Conservation (phyloP, 2,329 filamentous ascomycete species). For the Cladophialophora exuberans region DNA sequence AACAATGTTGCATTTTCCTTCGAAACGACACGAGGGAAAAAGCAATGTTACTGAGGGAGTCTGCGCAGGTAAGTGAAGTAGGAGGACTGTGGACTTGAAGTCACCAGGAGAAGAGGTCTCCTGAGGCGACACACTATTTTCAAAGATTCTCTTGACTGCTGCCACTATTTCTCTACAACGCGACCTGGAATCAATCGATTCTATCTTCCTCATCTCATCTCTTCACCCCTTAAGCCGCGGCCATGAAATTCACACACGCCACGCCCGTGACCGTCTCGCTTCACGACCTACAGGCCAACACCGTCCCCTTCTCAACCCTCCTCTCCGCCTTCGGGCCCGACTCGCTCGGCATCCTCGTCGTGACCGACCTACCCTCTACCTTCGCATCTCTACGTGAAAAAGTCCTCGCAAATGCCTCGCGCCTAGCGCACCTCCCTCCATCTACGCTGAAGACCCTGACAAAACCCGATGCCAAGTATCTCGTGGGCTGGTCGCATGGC, state of each 20-base stretch:
- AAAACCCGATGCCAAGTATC: constrained; percentile 57
- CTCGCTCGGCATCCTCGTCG: constrained; percentile 90
- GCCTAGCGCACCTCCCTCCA: constrained; percentile 78
- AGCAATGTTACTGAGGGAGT: too few relatives aligned
- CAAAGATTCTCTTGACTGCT: too few relatives aligned
- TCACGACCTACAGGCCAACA: constrained; percentile 27
- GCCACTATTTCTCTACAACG: too few relatives aligned
- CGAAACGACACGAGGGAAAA: too few relatives aligned
- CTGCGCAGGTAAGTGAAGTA: too few relatives aligned
- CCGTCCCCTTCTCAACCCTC: constrained; percentile 48
- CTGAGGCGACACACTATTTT: too few relatives aligned
- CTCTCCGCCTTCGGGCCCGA: constrained; percentile 81
- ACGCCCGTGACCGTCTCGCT: constrained; percentile 31
- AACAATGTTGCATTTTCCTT: constrained; percentile 5
- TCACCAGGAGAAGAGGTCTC: too few relatives aligned
- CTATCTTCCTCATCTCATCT: not conserved
- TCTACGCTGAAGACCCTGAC: constrained; percentile 63
- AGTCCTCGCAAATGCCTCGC: constrained; percentile 84
- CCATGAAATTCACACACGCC: constrained; percentile 25
- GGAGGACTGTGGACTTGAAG: too few relatives aligned
- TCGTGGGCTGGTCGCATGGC: constrained; percentile 67
- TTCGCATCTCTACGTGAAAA: constrained; percentile 73
- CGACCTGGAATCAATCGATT: too few relatives aligned
- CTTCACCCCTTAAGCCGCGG: too few relatives aligned
- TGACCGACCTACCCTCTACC: constrained; percentile 75